Base-by-base conservation (phyloP, 148 eudicot genomes). In the Amaranthus hypochondriacus region DNA sequence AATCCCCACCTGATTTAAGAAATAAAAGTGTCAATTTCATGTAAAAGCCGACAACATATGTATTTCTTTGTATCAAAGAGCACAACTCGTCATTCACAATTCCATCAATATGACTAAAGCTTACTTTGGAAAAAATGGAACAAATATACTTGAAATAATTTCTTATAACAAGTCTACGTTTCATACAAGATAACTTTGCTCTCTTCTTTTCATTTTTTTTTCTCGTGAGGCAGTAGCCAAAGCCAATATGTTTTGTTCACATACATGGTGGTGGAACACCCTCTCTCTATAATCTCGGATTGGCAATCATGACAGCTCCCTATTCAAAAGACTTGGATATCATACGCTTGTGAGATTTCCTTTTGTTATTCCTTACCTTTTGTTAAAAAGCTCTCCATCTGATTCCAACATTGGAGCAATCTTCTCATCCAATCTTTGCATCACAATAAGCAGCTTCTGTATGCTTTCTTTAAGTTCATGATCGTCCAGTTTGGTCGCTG, bases 401-500 rank as follows among this genome's bases (percentile, higher is more conserved):
- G 84, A 71, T 74, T 94, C 98, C 88, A 94, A 64, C 98, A 94
- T 78, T 5, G 98, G 98, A 69, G 81, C 96, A 83, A 91, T 91
- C 80, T 91, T 87, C 51, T 88, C 73, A 75, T 94, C 98, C 46
- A 94, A 82, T 76, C 89, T 84, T 80, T 91, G 98, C 98, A 94
- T 94, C 63, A 94, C 96, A 76, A 88, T 81, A 67, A 94, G 98
- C 73, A 94, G 85, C 86, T 90, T 94, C 71, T 91, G 97, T 77
- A 94, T 89, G 84, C 93, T 94, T 77, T 90, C 98, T 42, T 82
- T 83, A 66, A 94, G 98, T 54, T 94, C 93, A 64, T 86, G 84
- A 84, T 94, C 93, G 72, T 89, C 88, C 92, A 94, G 84, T 74
- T 81, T 84, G 69, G 96, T 89, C 3, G 98, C 98, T 83, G 98